phyloP scores from a whole-genome alignment of 176 grass and related monocot species.

The Stipa capillata region DNA sequence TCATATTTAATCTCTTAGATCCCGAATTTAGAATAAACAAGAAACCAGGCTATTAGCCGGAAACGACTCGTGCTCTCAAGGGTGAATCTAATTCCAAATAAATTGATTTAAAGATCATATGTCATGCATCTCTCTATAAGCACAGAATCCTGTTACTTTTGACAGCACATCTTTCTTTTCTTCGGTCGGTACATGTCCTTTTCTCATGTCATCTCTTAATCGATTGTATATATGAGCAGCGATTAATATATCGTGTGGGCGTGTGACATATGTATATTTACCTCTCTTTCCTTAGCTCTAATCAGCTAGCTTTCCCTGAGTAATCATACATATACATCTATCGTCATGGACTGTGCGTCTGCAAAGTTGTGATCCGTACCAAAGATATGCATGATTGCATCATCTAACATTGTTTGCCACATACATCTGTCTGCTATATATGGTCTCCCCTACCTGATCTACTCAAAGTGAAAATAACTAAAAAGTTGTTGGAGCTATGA shows the following conservation, averaged over 20 bases:
- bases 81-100: not conserved
- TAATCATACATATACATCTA: not conserved
- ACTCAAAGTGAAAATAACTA: not conserved
- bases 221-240: not conserved
- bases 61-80: not conserved
- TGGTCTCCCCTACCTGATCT: constrained; percentile 15
- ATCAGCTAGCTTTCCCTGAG: not conserved
- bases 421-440: not conserved
- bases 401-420: constrained; percentile 5
- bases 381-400: constrained; percentile 23
- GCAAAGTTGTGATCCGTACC: constrained; percentile 1
- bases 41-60: not conserved
- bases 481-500: not conserved
- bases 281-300: not conserved
- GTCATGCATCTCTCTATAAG: not conserved
- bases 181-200: not conserved
- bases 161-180: not conserved
- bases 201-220: not conserved
- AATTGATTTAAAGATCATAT: not conserved
- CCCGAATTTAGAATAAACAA: not conserved
- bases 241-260: not conserved
- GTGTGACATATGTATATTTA: not conserved
- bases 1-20: not conserved
- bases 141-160: not conserved
- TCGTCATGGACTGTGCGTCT: not conserved